A percentile compares a stretch with the other conserved stretches of the same genome.
These are phyloP conservation scores for Colletotrichum shisoi DNA, from an alignment of 2,329 filamentous ascomycete species.

Conservation along the genomic window DNA sequence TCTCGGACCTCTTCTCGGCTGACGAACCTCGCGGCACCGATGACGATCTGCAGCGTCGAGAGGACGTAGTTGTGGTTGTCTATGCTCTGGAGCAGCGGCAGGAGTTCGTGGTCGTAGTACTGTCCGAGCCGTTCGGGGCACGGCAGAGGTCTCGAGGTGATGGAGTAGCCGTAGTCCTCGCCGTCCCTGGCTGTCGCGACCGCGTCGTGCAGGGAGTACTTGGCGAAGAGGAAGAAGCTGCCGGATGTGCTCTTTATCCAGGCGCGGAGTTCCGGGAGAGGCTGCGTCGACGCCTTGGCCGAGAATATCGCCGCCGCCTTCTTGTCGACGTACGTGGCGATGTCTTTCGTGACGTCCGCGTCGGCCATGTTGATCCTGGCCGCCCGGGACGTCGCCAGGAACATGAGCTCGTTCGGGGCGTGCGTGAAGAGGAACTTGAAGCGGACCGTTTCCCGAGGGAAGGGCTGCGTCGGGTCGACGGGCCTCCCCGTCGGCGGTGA, in stretches of 20 bases:
- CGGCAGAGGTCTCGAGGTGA: slow-evolving; percentile 4
- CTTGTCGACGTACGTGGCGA: slow-evolving; percentile 36
- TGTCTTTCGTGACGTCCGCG: slow-evolving; percentile 29
- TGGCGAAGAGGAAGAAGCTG: slow-evolving; percentile 39
- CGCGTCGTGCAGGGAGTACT: slow-evolving; percentile 35
- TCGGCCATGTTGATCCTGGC: slow-evolving; percentile 29
- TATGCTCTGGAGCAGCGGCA: slow-evolving; percentile 40
- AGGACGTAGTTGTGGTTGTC: slow-evolving; percentile 29
- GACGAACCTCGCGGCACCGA: neutral
- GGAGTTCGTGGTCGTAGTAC: slow-evolving; percentile 39
- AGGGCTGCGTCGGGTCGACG: neutral
- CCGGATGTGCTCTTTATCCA: slow-evolving; percentile 35
- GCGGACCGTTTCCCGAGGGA: slow-evolving; percentile 5
- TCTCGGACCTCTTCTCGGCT: slow-evolving; percentile 1
- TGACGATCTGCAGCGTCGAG: slow-evolving; percentile 15
- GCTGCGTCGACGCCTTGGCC: neutral
- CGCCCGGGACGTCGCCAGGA: neutral
- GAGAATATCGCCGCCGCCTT: slow-evolving; percentile 21
- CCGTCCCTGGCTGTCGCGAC: neutral
- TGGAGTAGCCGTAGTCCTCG: slow-evolving; percentile 14
- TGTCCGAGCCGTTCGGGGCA: slow-evolving; percentile 33
- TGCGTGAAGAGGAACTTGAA: slow-evolving; percentile 38
- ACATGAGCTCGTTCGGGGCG: slow-evolving; percentile 18
- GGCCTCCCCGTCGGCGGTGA: neutral
- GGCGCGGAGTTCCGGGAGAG: neutral